phyloP scores from a whole-genome alignment of 441 rosid genomes.

The Cnidoscolus chayamansa region DNA sequence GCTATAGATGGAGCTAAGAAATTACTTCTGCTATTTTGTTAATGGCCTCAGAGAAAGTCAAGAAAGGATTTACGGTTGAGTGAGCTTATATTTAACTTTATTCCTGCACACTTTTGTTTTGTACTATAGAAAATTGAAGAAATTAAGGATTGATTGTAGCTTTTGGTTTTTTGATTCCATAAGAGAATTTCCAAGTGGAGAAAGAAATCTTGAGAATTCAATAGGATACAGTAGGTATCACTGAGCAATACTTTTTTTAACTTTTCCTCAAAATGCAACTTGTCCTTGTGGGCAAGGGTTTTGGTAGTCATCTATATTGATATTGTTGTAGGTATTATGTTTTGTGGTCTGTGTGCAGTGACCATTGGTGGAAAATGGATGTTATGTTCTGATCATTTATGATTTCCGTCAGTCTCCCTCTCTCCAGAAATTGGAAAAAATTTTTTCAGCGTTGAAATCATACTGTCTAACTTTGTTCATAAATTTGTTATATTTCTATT shows the following conservation, averaged over 20 bases:
- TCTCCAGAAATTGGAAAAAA: no score
- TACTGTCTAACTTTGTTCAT: no score
- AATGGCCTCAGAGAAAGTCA: not conserved
- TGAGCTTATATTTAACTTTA: not conserved
- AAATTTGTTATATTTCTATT: no score
- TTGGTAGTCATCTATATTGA: no score
- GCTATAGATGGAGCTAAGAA: not conserved
- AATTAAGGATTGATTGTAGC: not conserved
- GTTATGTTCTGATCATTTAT: not conserved
- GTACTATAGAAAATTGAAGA: not conserved
- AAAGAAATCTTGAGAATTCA: not conserved
- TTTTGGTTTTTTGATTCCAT: not conserved
- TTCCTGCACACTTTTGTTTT: not conserved
- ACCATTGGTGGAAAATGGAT: not conserved
- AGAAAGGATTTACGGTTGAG: not conserved
- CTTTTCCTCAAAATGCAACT: not conserved
- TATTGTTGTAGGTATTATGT: not conserved
- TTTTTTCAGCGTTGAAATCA: no score
- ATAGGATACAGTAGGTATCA: not conserved
- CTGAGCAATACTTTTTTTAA: not conserved
- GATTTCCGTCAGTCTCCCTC: no score
- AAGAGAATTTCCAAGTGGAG: not conserved
- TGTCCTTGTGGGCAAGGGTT: no score
- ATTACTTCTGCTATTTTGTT: not conserved
- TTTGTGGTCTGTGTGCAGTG: not conserved